Evolutionary conservation across 306 rosid species (phyloP).

Genomic region (Benincasa hispida): DNA sequence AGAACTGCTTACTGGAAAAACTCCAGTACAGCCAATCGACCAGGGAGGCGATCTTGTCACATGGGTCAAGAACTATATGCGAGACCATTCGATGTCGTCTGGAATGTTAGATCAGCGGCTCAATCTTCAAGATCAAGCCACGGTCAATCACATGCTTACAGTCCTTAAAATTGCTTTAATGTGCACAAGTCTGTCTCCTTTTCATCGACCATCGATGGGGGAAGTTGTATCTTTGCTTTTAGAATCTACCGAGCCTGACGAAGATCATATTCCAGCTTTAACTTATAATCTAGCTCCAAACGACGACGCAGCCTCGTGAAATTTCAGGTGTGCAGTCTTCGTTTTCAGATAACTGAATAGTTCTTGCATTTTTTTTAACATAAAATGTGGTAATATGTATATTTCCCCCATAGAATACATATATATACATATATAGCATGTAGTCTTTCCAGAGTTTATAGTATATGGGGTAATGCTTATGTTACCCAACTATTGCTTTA

Average conservation of each 20-base stretch:
- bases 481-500: constrained; percentile 4
- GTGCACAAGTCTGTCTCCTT: constrained; percentile 68
- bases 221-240: constrained; percentile 72
- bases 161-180: constrained; percentile 68
- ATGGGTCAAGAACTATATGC: constrained; percentile 43
- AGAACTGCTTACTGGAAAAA: constrained; percentile 74
- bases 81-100: constrained; percentile 39
- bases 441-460: neutral
- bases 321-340: neutral
- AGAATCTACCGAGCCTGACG: constrained; percentile 53
- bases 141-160: constrained; percentile 57
- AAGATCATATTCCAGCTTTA: constrained; percentile 31
- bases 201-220: constrained; percentile 65
- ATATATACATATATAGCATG: neutral
- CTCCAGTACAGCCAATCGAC: constrained; percentile 87
- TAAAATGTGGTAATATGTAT: neutral
- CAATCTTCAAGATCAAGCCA: constrained; percentile 46
- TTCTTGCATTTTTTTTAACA: neutral
- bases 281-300: constrained; percentile 29
- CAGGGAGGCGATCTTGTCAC: constrained; percentile 91
- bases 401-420: neutral
- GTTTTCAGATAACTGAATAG: constrained; percentile 3
- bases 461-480: neutral
- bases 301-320: constrained; percentile 11
- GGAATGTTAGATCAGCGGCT: constrained; percentile 62